phyloP scores from a whole-genome alignment of 441 rosid genomes.

The Gossypium schwendimanii region DNA sequence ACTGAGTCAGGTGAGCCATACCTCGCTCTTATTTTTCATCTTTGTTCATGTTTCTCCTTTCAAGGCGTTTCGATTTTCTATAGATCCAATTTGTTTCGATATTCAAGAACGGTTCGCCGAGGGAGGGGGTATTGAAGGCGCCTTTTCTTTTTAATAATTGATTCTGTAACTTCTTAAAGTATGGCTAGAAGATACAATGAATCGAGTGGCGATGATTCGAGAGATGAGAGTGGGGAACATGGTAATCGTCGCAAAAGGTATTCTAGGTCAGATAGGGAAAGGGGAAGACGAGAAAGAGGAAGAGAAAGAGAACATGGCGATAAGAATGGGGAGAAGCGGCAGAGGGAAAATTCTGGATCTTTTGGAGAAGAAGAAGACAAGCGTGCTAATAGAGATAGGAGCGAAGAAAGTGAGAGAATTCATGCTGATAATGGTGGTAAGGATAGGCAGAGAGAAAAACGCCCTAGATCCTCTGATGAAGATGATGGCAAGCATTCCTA shows the following conservation, averaged over 20 bases:
- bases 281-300: constrained; percentile 13
- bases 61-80: neutral
- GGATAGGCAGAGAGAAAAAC: neutral
- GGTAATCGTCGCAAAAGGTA: neutral
- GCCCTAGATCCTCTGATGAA: neutral
- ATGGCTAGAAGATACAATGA: neutral
- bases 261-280: constrained; percentile 13
- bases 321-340: neutral
- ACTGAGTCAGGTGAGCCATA: neutral
- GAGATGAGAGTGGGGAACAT: neutral
- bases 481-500: neutral
- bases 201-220: neutral
- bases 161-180: neutral
- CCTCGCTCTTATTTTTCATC: neutral
- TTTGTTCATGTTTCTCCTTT: neutral
- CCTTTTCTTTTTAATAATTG: neutral
- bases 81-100: neutral
- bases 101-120: neutral
- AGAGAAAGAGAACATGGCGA: constrained; percentile 11
- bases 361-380: neutral
- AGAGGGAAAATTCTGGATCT: neutral
- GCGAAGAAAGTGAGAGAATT: constrained; percentile 22
- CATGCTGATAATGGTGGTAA: constrained; percentile 1
- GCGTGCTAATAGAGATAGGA: constrained; percentile 20
- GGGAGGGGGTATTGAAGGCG: neutral